Base-by-base conservation (phyloP, 2,329 filamentous ascomycete species). In the Phaeophleospora eucalypticola region DNA sequence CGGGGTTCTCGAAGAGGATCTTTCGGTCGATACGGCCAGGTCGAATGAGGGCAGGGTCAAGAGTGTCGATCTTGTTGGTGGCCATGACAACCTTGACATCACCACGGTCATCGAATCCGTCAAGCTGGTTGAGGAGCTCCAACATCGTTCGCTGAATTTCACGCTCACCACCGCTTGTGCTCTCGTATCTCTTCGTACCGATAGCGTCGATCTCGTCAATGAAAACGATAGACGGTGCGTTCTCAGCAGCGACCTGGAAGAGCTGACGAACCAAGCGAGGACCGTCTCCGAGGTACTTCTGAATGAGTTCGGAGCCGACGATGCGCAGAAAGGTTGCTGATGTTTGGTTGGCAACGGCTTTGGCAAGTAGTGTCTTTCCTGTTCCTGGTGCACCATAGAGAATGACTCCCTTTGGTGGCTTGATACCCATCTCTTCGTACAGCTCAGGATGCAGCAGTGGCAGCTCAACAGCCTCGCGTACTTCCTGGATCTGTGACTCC, bases 1-100 rank as follows among this genome's bases (percentile, higher is more conserved):
- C 82, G 18, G 82, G 82, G 62, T 83, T 85, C 71, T 86, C 82
- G 55, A 86, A 86, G 55, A 86, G 73, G 67, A 98, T 98, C 81
- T 98, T 98, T 61, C 93, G 85, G 71, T 98, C 93, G 69, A 98
- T 98, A 79, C 93, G 90, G 55, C 93, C 93, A 36, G 93, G 93
- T 58, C 93, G 86, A 65, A 98, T 98, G 59, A 98, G 78, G 15
- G 93, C 93, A 45, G 93, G 93, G 65, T 98, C 94, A 20, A 98
- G 79, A 3, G 89, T 95, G 59, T 98, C 94, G 59, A 98, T 98
- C 81, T 98, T 98, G 83, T 98, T 98, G 58, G 93, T 98, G 10
- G 93, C 94, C 90, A 98, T 97, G 69, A 98, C 91, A 52, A 98
- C 93, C 77, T 98, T 98, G 71, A 98, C 91, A 66, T 98, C 93